Percentiles rank a stretch among this genome's conserved stretches.
phyloP scores from a whole-genome alignment of 2,329 filamentous ascomycete species.

The Aspergillus luchuensis region DNA sequence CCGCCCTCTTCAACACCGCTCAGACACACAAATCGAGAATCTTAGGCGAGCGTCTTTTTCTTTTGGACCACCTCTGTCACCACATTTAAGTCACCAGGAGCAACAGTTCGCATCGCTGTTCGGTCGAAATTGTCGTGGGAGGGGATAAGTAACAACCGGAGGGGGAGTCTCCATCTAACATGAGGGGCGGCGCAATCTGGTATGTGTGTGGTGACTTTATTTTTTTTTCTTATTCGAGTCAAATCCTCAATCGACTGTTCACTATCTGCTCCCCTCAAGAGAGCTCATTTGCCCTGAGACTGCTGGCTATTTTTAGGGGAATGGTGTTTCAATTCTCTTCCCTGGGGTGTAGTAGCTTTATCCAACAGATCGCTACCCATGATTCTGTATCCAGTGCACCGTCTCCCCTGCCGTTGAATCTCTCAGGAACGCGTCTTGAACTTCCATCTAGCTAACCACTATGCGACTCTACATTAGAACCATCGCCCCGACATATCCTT shows the following conservation, averaged over 20 bases:
- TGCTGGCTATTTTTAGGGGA: not conserved
- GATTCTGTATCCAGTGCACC: not conserved
- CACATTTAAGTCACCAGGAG: not conserved
- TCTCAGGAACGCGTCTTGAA: constrained; percentile 4
- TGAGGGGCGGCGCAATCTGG: constrained; percentile 26
- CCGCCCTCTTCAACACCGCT: constrained; percentile 16
- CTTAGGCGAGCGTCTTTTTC: not conserved
- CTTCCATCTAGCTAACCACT: constrained; percentile 18
- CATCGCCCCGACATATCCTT: constrained; percentile 9
- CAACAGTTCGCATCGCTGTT: not conserved
- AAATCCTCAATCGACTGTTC: not conserved
- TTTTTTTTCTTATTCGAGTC: not conserved
- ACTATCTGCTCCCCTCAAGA: not conserved
- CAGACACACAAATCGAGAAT: constrained; percentile 3
- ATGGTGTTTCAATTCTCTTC: not conserved
- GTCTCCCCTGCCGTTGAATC: not conserved
- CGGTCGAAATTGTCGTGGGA: constrained; percentile 2
- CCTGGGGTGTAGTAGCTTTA: not conserved
- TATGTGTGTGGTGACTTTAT: constrained; percentile 18
- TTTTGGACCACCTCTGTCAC: not conserved
- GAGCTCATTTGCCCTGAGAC: constrained; percentile 4
- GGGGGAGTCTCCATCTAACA: constrained; percentile 18
- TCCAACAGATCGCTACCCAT: not conserved
- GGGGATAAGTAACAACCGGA: constrained; percentile 9
- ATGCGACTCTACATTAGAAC: constrained; percentile 17